phyloP scores from a whole-genome alignment of 2,329 filamentous ascomycete species.

The Penicillium decumbens region DNA sequence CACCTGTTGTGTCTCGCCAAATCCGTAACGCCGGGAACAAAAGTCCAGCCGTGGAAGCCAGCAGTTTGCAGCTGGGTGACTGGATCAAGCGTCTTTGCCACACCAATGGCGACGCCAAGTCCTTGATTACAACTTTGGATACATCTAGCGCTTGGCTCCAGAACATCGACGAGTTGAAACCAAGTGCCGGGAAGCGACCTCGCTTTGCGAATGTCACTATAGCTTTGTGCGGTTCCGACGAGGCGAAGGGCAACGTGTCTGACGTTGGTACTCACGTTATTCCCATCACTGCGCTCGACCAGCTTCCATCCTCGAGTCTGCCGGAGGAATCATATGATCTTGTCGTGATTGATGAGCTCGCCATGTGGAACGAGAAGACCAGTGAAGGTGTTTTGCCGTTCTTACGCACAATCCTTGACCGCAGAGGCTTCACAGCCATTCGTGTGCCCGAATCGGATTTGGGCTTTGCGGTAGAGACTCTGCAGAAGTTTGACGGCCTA shows the following conservation, averaged over 20 bases:
- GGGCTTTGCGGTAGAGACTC: background rate
- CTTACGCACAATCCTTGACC: slow-evolving; percentile 6
- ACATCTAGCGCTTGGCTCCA: slow-evolving; percentile 3
- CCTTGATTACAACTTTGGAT: slow-evolving; percentile 6
- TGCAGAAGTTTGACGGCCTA: slow-evolving; percentile 6
- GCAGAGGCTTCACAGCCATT: slow-evolving; percentile 11
- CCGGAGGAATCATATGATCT: slow-evolving; percentile 11
- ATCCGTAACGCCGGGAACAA: slow-evolving; percentile 1
- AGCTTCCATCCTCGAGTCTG: slow-evolving; percentile 7
- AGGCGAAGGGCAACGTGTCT: background rate
- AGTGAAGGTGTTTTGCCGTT: slow-evolving; percentile 2
- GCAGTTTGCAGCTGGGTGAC: slow-evolving; percentile 8
- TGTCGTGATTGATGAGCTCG: slow-evolving; percentile 12
- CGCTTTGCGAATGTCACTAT: slow-evolving; percentile 10
- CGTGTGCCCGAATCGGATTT: slow-evolving; percentile 7
- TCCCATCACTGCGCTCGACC: slow-evolving; percentile 1
- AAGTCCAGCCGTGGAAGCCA: slow-evolving; percentile 1
- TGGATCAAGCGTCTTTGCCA: slow-evolving; percentile 18
- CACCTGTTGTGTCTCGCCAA: slow-evolving; percentile 5
- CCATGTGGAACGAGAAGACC: slow-evolving; percentile 5
- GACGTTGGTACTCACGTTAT: slow-evolving; percentile 2
- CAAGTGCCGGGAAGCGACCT: slow-evolving; percentile 8
- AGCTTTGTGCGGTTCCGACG: slow-evolving; percentile 5
- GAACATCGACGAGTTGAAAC: background rate
- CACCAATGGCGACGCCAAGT: slow-evolving; percentile 12